Evolutionary conservation across 306 rosid genomes (phyloP).

Genomic region (Senna siamea): DNA sequence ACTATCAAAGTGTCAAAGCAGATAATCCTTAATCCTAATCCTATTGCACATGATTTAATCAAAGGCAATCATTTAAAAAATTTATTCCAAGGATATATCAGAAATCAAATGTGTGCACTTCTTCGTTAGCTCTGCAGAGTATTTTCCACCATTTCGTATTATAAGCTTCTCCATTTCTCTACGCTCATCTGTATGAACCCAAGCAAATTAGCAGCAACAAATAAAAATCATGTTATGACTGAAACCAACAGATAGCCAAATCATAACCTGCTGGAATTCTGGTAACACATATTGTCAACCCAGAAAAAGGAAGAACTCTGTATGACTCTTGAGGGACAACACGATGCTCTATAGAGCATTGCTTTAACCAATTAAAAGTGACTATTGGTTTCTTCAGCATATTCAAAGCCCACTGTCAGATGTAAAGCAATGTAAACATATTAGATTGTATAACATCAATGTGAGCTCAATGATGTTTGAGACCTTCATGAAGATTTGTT

Average conservation of each 20-base stretch:
- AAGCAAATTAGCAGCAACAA: slow-evolving; percentile 44
- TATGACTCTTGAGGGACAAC: slow-evolving; percentile 88
- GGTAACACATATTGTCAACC: slow-evolving; percentile 84
- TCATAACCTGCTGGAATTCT: slow-evolving; percentile 79
- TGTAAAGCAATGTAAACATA: slow-evolving; percentile 25
- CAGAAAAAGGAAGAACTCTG: slow-evolving; percentile 89
- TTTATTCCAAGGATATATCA: slow-evolving; percentile 75
- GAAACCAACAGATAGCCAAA: slow-evolving; percentile 45
- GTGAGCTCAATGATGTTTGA: slow-evolving; percentile 18
- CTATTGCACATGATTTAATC: background rate
- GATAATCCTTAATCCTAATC: slow-evolving; percentile 15
- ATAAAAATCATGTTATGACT: slow-evolving; percentile 31
- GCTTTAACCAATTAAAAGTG: slow-evolving; percentile 80
- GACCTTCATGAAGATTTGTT: slow-evolving; percentile 24
- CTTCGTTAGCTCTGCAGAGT: slow-evolving; percentile 83
- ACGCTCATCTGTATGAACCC: slow-evolving; percentile 69
- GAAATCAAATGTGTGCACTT: slow-evolving; percentile 92
- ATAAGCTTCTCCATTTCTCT: slow-evolving; percentile 73
- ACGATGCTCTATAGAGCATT: slow-evolving; percentile 92
- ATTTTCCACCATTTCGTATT: slow-evolving; percentile 84
- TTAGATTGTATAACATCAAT: slow-evolving; percentile 35
- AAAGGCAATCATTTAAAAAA: slow-evolving; percentile 34
- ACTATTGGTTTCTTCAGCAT: slow-evolving; percentile 90
- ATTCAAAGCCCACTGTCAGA: slow-evolving; percentile 92
- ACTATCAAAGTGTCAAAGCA: slow-evolving; percentile 19